Conservation (phyloP, 805 yeast genomes). For the Lipomyces sp. region DNA sequence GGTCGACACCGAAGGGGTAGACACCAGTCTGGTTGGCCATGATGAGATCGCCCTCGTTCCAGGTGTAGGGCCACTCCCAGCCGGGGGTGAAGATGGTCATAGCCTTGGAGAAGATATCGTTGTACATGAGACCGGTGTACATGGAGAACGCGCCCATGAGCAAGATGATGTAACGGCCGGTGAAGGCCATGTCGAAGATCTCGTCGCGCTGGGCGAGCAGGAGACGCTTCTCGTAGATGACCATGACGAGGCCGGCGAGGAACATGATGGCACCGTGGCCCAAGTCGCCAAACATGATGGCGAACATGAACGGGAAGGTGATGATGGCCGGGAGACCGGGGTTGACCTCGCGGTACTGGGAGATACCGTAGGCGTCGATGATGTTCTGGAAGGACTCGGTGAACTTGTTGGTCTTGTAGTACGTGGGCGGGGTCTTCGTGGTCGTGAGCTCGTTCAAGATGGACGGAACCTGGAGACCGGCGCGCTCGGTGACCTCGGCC, state of each 20-base stretch:
- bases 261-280: slow-evolving; percentile 91
- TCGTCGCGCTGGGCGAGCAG: slow-evolving; percentile 76
- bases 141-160: slow-evolving; percentile 94
- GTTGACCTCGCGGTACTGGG: slow-evolving; percentile 89
- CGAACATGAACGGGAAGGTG: slow-evolving; percentile 98
- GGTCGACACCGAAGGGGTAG: slow-evolving; percentile 85
- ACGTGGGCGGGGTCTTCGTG: slow-evolving; percentile 88
- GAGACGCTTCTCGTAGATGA: slow-evolving; percentile 69
- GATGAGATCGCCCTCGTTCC: slow-evolving; percentile 65
- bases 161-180: slow-evolving; percentile 85
- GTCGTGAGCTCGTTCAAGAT: slow-evolving; percentile 62
- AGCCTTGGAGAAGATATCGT: slow-evolving; percentile 88
- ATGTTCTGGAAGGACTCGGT: slow-evolving; percentile 89
- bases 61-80: slow-evolving; percentile 86
- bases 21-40: slow-evolving; percentile 64
- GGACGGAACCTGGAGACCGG: slow-evolving; percentile 45
- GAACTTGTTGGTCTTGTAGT: slow-evolving; percentile 89
- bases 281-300: slow-evolving; percentile 97
- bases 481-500: slow-evolving; percentile 56
- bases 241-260: slow-evolving; percentile 66
- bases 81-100: slow-evolving; percentile 85
- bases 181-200: slow-evolving; percentile 92
- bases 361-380: slow-evolving; percentile 93
- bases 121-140: slow-evolving; percentile 91
- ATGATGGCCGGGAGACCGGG: slow-evolving; percentile 93